Evolutionary conservation across 164 flowering plant species (phyloP), one percentile per base, ranked within the genome.

Genomic region (Vitis cinerea): DNA sequence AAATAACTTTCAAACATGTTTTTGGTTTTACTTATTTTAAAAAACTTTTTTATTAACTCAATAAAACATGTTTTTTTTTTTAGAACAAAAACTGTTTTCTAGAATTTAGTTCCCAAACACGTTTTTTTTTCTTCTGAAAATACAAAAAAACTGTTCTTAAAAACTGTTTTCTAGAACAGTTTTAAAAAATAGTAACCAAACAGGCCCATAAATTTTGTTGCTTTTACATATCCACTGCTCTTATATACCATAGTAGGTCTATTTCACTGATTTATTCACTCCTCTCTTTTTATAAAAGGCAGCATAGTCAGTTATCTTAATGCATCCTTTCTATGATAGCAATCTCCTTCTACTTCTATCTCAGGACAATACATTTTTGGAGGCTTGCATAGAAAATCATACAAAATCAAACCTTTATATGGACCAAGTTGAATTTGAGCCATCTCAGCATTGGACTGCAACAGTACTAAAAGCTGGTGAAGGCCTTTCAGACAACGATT

Each of bases 391-490:
- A 65, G 99, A 95, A 77, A 95, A 93, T 70, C 97, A 95, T 81
- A 95, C 99, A 47, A 95, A 95, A 76, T 72, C 96, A 75, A 87
- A 82, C 79, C 97, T 95, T 71, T 95, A 75, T 66, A 93, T 95
- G 99, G 97, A 93, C 73, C 99, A 93, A 89, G 98, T 95, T 70
- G 99, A 95, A 63, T 95, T 95, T 83, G 98, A 93, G 76, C 97
- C 98, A 13, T 70, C 97, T 70, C 89, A 72, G 68, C 70, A 88
- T 63, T 93, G 97, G 98, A 86, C 68, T 72, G 87, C 88, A 44
- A 79, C 79, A 44, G 59, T 85, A 62, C 77, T 93, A 59, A 87
- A 83, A 74, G 88, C 91, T 61, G 94, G 88, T 78, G 81, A 84
- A 68, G 82, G 79, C 66, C 69, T 68, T 61, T 70, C 81, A 27